Conservation (phyloP, 1,284 basidiomycete species). For the Cutaneotrichosporon arboriforme region DNA sequence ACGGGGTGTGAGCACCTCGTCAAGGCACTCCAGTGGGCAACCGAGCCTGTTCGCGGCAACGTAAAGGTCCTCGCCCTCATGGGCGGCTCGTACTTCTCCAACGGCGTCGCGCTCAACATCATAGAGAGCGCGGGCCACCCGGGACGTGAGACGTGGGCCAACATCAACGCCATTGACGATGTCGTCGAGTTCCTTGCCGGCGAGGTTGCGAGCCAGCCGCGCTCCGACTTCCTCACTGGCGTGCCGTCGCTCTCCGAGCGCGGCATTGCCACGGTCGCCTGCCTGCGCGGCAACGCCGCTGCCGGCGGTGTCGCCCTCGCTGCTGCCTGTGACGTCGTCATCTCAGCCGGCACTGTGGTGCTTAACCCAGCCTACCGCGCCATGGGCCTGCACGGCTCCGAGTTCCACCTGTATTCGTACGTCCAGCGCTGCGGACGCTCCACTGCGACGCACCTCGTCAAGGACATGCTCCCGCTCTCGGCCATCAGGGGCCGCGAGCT, state of each 20-base stretch:
- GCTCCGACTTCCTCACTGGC: conserved; percentile 34
- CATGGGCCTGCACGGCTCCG: conserved; percentile 49
- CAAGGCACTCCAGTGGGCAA: conserved; percentile 44
- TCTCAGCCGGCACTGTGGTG: conserved; percentile 45
- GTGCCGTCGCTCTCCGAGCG: conserved; percentile 41
- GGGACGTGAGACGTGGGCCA: conserved; percentile 49
- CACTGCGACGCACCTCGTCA: conserved; percentile 38
- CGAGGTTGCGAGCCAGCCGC: conserved; percentile 24
- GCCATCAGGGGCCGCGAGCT: conserved; percentile 29
- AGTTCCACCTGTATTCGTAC: conserved; percentile 50
- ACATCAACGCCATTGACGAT: conserved; percentile 51
- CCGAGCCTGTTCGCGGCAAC: conserved; percentile 33
- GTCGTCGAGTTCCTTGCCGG: conserved; percentile 44
- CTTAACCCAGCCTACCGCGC: conserved; percentile 51
- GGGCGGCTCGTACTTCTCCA: conserved; percentile 50
- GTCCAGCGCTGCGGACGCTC: conserved; percentile 43
- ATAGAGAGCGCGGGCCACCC: conserved; percentile 48
- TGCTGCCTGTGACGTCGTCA: conserved; percentile 48
- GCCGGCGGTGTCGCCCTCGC: conserved; percentile 52
- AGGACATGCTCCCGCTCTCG: conserved; percentile 49
- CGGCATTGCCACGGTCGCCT: conserved; percentile 49
- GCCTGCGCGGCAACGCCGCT: conserved; percentile 50
- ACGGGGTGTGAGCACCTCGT: conserved; percentile 47
- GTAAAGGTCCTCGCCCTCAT: conserved; percentile 48
- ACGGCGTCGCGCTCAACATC: conserved; percentile 52